Evolutionary conservation across 2,329 filamentous ascomycete genomes (phyloP).

Genomic region (Setomelanomma holmii): DNA sequence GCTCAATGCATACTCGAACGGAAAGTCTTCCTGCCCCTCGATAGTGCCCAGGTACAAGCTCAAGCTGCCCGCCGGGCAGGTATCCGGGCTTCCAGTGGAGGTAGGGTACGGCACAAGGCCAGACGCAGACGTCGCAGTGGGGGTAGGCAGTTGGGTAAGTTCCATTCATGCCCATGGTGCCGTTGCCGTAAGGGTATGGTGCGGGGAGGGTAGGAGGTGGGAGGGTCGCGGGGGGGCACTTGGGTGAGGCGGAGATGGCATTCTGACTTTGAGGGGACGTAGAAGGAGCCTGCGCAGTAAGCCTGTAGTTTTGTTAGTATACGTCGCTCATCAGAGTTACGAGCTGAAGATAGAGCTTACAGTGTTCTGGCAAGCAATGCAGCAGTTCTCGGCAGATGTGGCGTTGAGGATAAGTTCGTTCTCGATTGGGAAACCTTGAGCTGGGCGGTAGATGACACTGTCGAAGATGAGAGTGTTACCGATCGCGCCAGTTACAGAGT

Average conservation of each 20-base stretch:
- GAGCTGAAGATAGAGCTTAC: constrained; percentile 14
- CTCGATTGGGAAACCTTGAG: constrained; percentile 28
- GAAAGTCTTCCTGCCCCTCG: constrained; percentile 24
- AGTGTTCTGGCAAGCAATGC: constrained; percentile 34
- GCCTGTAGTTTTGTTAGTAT: constrained; percentile 8
- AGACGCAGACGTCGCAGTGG: constrained; percentile 10
- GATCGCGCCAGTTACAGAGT: constrained; percentile 21
- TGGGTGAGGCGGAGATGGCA: constrained; percentile 35
- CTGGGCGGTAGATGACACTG: constrained; percentile 26
- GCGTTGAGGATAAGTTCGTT: constrained; percentile 27
- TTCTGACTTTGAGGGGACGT: constrained; percentile 18
- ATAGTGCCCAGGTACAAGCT: constrained; percentile 27
- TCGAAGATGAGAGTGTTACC: constrained; percentile 27
- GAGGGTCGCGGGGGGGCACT: constrained; percentile 4
- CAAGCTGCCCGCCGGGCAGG: constrained; percentile 18
- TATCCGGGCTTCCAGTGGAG: neutral
- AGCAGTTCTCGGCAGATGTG: constrained; percentile 22
- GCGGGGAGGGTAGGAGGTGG: constrained; percentile 1
- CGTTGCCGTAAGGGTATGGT: constrained; percentile 1
- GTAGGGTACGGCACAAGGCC: neutral
- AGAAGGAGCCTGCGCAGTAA: constrained; percentile 36
- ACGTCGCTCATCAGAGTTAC: neutral
- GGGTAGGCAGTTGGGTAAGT: neutral
- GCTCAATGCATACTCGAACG: constrained; percentile 15
- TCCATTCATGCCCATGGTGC: constrained; percentile 2